Evolutionary conservation across 352 stramenopile species (phyloP).

Genomic region (Albugo laibachii): DNA sequence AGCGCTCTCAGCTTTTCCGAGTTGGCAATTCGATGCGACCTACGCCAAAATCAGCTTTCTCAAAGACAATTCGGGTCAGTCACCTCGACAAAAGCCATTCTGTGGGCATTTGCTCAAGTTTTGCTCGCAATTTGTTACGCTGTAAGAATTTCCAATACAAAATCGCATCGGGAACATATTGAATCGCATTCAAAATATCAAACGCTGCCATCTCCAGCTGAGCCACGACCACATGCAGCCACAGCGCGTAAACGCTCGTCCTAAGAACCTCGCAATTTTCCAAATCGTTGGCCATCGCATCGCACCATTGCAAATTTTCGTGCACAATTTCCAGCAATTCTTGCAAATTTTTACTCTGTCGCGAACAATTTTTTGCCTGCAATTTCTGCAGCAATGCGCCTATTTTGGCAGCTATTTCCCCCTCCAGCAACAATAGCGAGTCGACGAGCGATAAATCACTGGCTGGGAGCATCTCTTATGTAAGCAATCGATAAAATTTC

Average conservation of each 20-base stretch:
- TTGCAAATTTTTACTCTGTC: too few relatives aligned
- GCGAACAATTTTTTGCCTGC: too few relatives aligned
- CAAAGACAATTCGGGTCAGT: neutral
- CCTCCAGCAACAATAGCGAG: too few relatives aligned
- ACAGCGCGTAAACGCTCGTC: slow-evolving; percentile 9
- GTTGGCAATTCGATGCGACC: slow-evolving; percentile 26
- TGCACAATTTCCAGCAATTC: too few relatives aligned
- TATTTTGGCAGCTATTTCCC: too few relatives aligned
- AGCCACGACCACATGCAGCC: slow-evolving; percentile 36
- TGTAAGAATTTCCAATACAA: slow-evolving; percentile 44
- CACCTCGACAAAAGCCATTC: slow-evolving; percentile 41
- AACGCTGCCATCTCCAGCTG: slow-evolving; percentile 31
- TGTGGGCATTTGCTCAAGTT: slow-evolving; percentile 26
- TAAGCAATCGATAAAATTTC: too few relatives aligned
- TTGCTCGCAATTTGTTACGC: slow-evolving; percentile 22
- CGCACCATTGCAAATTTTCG: too few relatives aligned
- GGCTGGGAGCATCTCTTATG: too few relatives aligned
- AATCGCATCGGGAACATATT: slow-evolving; percentile 46
- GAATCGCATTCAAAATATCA: slow-evolving; percentile 35
- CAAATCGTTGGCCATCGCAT: too few relatives aligned
- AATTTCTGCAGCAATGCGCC: too few relatives aligned
- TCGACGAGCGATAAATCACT: too few relatives aligned
- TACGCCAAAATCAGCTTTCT: slow-evolving; percentile 4
- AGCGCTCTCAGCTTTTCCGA: slow-evolving; percentile 40
- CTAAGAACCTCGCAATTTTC: too few relatives aligned